Evolutionary conservation across 164 flowering plant genomes (phyloP), one percentile per base, ranked within the genome.

Genomic region (Kalanchoe fedtschenkoi): DNA sequence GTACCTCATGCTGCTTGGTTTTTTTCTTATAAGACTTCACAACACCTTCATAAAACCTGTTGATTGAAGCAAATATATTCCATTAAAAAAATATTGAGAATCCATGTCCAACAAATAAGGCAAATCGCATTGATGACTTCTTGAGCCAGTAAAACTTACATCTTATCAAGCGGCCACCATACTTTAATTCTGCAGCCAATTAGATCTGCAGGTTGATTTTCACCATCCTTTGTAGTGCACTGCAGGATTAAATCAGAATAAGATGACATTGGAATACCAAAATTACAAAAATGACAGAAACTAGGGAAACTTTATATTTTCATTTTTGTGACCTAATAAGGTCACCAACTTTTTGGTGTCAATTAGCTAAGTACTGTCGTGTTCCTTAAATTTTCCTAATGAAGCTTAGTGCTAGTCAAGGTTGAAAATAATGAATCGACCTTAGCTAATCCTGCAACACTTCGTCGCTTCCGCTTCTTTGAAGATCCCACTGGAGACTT

Each of bases 111-210:
- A 34, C 19, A 30, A 42, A 3, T n/a, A 16, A 15, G 6, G 15
- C 43, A 22, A 34, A 6, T 21, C 26, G 6, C 26, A 46, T 55
- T 26, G 41, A 13, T 39, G 16, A 44, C 26, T 37, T 43, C 19
- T n/a, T 8, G 16, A 33, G 41, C 60, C 21, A 47, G 34, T 32
- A 62, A 43, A 4, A 82, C 97, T 82, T 70, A 90, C 99, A 66
- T 34, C 75, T 87, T 85, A 74, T 93, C 99, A 77, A 91, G 69
- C 22, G 99, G 99, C 99, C 99, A 93, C 97, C 99, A 93, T 47
- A 93, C 87, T 77, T 85, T 83, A 58, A 93, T 83, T 72, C 88
- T 81, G 79, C 79, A 76, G n/a, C 80, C 89, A 78, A 88, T 72
- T 76, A 93, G 71, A 46, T 85, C 88, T 24, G 68, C 70, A 22